Percentiles rank a stretch among this genome's conserved stretches.
These are phyloP conservation scores for Dianthus caryophyllus DNA, from an alignment of 148 eudicot genomes.

Conservation along the genomic window DNA sequence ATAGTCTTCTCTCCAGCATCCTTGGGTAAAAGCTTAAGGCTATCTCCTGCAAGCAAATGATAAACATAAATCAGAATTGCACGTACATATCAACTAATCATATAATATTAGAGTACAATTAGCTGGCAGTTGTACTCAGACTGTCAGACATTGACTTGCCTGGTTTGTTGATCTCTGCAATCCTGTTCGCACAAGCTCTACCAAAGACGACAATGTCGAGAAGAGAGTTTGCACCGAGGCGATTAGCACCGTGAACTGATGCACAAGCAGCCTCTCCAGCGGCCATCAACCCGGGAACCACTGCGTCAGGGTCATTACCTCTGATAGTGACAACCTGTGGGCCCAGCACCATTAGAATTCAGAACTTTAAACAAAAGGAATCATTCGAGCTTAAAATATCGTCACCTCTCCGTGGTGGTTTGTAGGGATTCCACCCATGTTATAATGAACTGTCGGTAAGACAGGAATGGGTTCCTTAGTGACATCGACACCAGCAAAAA, in stretches of 20 bases:
- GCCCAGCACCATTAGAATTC: constrained; percentile 10
- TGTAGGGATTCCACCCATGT: constrained; percentile 99
- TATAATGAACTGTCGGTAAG: constrained; percentile 96
- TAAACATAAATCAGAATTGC: neutral
- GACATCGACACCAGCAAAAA: constrained; percentile 98
- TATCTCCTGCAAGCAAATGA: constrained; percentile 52
- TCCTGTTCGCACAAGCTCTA: constrained; percentile 96
- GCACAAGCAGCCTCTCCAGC: constrained; percentile 99
- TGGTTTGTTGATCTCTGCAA: constrained; percentile 83
- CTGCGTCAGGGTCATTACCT: constrained; percentile 84
- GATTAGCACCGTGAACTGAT: constrained; percentile 97
- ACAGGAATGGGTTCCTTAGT: constrained; percentile 99
- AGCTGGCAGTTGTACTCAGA: neutral
- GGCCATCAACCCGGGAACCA: constrained; percentile 91
- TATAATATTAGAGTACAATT: neutral
- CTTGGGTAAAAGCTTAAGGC: constrained; percentile 70
- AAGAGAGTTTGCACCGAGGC: constrained; percentile 98
- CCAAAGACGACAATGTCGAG: constrained; percentile 99
- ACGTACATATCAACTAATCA: neutral
- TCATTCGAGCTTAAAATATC: neutral
- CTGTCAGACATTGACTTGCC: constrained; percentile 49
- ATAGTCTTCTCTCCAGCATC: constrained; percentile 91
- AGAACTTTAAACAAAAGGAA: neutral
- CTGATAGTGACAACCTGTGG: constrained; percentile 75
- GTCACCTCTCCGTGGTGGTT: constrained; percentile 93